These are phyloP conservation scores for Chlorella sp. DNA, from an alignment of 139 green algal genomes.

Conservation along the genomic window DNA sequence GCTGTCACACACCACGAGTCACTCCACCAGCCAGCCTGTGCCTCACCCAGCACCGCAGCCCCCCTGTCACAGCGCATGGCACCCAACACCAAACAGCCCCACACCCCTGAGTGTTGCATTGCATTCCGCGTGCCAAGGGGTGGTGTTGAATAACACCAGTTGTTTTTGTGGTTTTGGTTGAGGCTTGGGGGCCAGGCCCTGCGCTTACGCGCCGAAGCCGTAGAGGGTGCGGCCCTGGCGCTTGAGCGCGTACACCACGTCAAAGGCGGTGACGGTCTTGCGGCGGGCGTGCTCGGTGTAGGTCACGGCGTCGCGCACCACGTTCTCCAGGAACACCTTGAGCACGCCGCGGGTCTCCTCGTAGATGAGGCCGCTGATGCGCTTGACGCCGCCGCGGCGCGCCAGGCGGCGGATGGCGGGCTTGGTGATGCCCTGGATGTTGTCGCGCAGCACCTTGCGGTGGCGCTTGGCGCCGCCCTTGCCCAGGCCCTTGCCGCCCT, in stretches of 20 bases:
- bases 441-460: conserved; percentile 86
- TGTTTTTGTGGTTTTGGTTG: conserved; percentile 8
- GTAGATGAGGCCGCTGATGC: conserved; percentile 89
- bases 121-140: not conserved
- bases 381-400: conserved; percentile 86
- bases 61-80: too few species aligned
- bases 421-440: conserved; percentile 79
- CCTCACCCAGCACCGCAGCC: too few species aligned
- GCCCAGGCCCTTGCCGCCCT: conserved; percentile 94
- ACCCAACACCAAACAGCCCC: too few species aligned
- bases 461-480: conserved; percentile 93
- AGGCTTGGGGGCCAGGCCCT: too few species aligned
- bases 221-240: conserved; percentile 95
- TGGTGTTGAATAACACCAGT: conserved; percentile 41
- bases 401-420: conserved; percentile 84
- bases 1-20: too few species aligned
- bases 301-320: conserved; percentile 94
- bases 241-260: conserved; percentile 96
- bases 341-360: conserved; percentile 90
- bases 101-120: too few species aligned
- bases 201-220: conserved; percentile 28
- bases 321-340: conserved; percentile 94
- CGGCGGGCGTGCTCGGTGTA: conserved; percentile 97
- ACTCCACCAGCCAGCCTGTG: too few species aligned
- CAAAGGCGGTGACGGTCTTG: conserved; percentile 96